Conservation (phyloP, 2,329 filamentous ascomycete species). For the Nemania bipapillata region DNA sequence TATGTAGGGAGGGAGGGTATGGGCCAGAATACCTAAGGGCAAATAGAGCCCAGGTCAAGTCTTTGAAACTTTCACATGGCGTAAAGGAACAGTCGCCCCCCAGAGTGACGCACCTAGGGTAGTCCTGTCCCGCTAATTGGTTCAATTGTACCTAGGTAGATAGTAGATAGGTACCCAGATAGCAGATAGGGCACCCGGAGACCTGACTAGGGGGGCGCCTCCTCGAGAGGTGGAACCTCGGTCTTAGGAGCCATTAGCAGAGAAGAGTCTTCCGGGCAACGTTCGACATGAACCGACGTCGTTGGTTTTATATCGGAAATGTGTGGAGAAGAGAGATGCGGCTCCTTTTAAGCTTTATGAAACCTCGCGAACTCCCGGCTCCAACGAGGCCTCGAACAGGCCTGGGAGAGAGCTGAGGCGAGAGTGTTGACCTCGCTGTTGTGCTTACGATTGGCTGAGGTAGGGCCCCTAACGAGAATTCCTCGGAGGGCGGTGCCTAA, state of each 20-base stretch:
- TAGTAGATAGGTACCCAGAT: neutral
- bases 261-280: constrained; percentile 6
- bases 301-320: constrained; percentile 44
- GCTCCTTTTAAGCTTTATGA: constrained; percentile 48
- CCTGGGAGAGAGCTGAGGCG: constrained; percentile 33
- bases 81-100: constrained; percentile 2
- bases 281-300: constrained; percentile 35
- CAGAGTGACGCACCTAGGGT: neutral
- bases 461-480: constrained; percentile 49
- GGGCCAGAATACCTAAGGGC: neutral
- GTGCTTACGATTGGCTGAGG: constrained; percentile 43
- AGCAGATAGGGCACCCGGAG: neutral
- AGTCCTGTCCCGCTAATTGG: constrained; percentile 23
- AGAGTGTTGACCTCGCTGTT: constrained; percentile 35
- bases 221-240: constrained; percentile 12
- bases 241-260: neutral
- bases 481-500: constrained; percentile 42
- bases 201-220: neutral
- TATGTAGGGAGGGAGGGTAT: no score
- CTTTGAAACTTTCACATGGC: constrained; percentile 10
- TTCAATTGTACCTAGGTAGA: neutral
- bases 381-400: constrained; percentile 41
- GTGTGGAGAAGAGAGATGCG: constrained; percentile 49
- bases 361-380: constrained; percentile 48
- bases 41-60: neutral